Evolutionary conservation across 306 rosid species (phyloP).

Genomic region (Sphenostylis stenocarpa): DNA sequence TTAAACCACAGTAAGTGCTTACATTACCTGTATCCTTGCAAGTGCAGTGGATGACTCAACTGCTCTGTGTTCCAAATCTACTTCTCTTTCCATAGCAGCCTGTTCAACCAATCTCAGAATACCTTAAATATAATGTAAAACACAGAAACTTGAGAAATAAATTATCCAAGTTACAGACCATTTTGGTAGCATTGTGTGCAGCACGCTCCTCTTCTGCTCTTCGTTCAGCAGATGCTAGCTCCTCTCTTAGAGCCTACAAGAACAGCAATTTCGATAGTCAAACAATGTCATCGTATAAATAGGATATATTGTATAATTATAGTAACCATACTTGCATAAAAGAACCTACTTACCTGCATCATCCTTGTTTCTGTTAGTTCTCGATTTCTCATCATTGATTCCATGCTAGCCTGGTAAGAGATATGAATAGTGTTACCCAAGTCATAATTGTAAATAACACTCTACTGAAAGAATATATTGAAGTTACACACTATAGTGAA

Average conservation of each 20-base stretch:
- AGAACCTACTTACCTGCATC: constrained; percentile 82
- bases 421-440: constrained; percentile 29
- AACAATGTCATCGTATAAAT: constrained; percentile 23
- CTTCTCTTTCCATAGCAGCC: constrained; percentile 99
- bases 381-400: constrained; percentile 87
- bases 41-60: constrained; percentile 90
- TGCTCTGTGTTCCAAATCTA: constrained; percentile 97
- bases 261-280: constrained; percentile 4
- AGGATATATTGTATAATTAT: constrained; percentile 4
- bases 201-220: constrained; percentile 96
- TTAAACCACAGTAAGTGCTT: constrained; percentile 29
- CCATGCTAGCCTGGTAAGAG: constrained; percentile 82
- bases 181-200: constrained; percentile 91
- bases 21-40: constrained; percentile 90
- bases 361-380: constrained; percentile 95
- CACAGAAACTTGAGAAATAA: constrained; percentile 3
- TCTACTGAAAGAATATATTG: not conserved
- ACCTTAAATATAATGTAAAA: constrained; percentile 27
- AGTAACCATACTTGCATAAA: constrained; percentile 29
- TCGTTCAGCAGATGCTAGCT: constrained; percentile 88
- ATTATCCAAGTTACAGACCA: constrained; percentile 52
- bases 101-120: constrained; percentile 45
- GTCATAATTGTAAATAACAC: constrained; percentile 30
- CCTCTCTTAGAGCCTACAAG: constrained; percentile 87
- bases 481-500: constrained; percentile 3